Evolutionary conservation across 2,329 filamentous ascomycete genomes (phyloP).

Genomic region (Pyricularia pennisetigena): DNA sequence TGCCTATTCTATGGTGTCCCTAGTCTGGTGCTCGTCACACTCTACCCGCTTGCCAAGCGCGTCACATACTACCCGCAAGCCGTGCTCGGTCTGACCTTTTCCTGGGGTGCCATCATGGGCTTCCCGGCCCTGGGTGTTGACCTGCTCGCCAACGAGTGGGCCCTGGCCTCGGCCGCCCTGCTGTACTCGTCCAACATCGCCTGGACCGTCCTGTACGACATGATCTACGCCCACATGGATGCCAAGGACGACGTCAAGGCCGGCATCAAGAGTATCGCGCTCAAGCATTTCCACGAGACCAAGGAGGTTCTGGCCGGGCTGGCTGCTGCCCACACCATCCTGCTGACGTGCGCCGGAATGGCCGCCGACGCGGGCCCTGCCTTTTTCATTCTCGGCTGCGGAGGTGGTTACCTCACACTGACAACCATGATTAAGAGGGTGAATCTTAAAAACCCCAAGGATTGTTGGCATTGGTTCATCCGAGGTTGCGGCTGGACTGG

Average conservation of each 20-base stretch:
- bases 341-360: conserved; percentile 61
- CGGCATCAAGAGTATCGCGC: conserved; percentile 80
- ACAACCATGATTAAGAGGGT: conserved; percentile 59
- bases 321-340: conserved; percentile 56
- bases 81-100: conserved; percentile 75
- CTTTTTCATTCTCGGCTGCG: conserved; percentile 59
- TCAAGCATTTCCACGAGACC: conserved; percentile 68
- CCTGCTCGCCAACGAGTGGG: conserved; percentile 52
- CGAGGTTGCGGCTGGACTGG: conserved; percentile 63
- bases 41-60: conserved; percentile 76
- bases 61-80: conserved; percentile 82
- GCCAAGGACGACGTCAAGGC: conserved; percentile 77
- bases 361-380: conserved; percentile 58
- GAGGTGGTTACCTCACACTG: conserved; percentile 50
- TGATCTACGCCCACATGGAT: conserved; percentile 91
- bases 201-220: conserved; percentile 85
- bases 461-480: conserved; percentile 72
- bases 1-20: conserved; percentile 74
- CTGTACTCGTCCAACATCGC: conserved; percentile 72
- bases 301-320: conserved; percentile 66
- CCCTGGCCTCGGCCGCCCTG: conserved; percentile 54
- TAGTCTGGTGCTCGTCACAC: conserved; percentile 60
- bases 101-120: conserved; percentile 82
- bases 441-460: conserved; percentile 53
- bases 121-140: conserved; percentile 77